These are phyloP conservation scores for Gastroboletus turbinatus DNA, from an alignment of 1,284 basidiomycete genomes.

Conservation along the genomic window DNA sequence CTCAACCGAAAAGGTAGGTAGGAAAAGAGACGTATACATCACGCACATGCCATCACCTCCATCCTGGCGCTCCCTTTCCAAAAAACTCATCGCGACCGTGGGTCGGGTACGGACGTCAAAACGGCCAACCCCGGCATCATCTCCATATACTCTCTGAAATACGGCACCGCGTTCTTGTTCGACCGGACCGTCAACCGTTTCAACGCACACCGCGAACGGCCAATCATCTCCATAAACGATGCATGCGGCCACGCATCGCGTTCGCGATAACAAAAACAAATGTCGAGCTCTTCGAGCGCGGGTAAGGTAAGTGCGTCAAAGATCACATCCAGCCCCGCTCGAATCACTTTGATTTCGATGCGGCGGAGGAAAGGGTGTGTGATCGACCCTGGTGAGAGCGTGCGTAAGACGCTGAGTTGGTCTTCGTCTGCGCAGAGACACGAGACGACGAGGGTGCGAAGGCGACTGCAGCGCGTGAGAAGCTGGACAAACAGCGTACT, in stretches of 20 bases:
- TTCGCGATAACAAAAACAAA: constrained; percentile 33
- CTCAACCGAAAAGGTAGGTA: not conserved
- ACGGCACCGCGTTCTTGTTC: constrained; percentile 18
- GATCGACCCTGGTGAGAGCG: constrained; percentile 14
- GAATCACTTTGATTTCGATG: constrained; percentile 32
- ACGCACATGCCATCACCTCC: not conserved
- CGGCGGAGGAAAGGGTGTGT: constrained; percentile 20
- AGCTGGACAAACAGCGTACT: constrained; percentile 27
- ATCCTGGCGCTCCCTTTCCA: not conserved
- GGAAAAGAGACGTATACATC: not conserved
- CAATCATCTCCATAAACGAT: constrained; percentile 25
- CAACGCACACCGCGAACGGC: constrained; percentile 26
- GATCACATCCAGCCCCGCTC: constrained; percentile 24
- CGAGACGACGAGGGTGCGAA: constrained; percentile 22
- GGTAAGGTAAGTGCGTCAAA: constrained; percentile 24
- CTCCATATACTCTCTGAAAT: constrained; percentile 25
- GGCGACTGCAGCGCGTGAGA: constrained; percentile 22
- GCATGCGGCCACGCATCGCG: constrained; percentile 30
- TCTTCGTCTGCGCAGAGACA: constrained; percentile 26
- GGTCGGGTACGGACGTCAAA: constrained; percentile 14
- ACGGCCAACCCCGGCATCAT: constrained; percentile 23
- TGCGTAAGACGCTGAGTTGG: constrained; percentile 10
- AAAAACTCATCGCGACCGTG: not conserved
- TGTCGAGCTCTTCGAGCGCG: constrained; percentile 33
- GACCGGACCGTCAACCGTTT: constrained; percentile 27